Percentiles rank a stretch among this genome's conserved stretches.
Evolutionary conservation across 306 rosid genomes (phyloP).

Genomic region (Cucurbita argyrosperma): DNA sequence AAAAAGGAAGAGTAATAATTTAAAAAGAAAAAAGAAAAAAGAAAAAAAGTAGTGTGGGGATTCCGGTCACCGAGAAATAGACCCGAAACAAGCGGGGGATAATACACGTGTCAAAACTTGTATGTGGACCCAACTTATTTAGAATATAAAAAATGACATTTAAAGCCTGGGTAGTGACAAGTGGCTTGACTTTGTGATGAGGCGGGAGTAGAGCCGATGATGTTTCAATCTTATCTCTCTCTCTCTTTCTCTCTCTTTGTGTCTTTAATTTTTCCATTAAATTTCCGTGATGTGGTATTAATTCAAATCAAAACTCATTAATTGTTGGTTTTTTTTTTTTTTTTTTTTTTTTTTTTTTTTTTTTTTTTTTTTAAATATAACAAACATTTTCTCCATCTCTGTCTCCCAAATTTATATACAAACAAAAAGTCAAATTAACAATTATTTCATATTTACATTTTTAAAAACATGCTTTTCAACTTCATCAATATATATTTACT

Average conservation of each 20-base stretch:
- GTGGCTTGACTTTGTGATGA: not conserved
- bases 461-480: too few relatives aligned
- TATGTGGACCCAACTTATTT: not conserved
- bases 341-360: too few relatives aligned
- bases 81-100: constrained; percentile 3
- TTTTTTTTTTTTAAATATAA: too few relatives aligned
- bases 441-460: too few relatives aligned
- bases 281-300: not conserved
- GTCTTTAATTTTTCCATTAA: not conserved
- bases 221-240: not conserved
- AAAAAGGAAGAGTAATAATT: too few relatives aligned
- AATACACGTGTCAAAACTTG: not conserved
- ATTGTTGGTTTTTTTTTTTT: too few relatives aligned
- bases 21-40: too few relatives aligned
- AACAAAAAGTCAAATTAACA: not conserved
- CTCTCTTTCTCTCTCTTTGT: not conserved
- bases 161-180: not conserved
- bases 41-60: not conserved
- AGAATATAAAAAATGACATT: not conserved
- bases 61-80: constrained; percentile 1
- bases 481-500: too few relatives aligned
- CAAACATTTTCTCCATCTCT: not conserved
- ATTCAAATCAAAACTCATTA: not conserved
- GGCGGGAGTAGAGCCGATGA: not conserved
- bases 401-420: not conserved